These are phyloP conservation scores for Ustilago cynodontis DNA, from an alignment of 1,284 basidiomycete species.

Conservation along the genomic window DNA sequence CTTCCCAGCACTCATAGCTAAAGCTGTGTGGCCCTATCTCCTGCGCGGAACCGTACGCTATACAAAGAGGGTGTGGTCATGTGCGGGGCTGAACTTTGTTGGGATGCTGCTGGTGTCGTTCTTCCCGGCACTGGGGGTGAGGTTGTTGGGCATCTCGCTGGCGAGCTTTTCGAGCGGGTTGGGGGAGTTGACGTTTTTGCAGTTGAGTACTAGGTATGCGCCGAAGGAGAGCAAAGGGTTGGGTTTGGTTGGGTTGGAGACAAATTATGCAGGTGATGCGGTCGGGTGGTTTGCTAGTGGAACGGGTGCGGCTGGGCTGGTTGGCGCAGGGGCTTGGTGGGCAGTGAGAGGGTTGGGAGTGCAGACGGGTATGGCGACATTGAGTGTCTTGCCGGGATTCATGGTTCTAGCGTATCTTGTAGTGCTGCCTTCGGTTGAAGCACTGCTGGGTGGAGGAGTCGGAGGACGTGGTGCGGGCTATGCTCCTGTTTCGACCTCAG, in stretches of 20 bases:
- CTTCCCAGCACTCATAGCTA: slow-evolving; percentile 75
- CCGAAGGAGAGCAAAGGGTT: slow-evolving; percentile 15
- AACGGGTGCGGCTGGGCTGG: slow-evolving; percentile 92
- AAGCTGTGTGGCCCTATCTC: slow-evolving; percentile 89
- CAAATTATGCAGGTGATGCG: slow-evolving; percentile 49
- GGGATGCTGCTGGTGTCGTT: slow-evolving; percentile 78
- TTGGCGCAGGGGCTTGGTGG: slow-evolving; percentile 96
- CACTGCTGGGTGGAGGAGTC: slow-evolving; percentile 5
- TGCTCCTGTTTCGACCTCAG: slow-evolving; percentile 27
- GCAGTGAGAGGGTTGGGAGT: slow-evolving; percentile 87
- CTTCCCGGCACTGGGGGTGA: slow-evolving; percentile 78
- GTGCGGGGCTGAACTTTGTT: slow-evolving; percentile 70
- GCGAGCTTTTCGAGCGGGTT: slow-evolving; percentile 94
- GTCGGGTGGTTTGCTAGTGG: slow-evolving; percentile 75
- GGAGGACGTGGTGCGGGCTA: slow-evolving; percentile 4
- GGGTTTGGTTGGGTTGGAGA: slow-evolving; percentile 16
- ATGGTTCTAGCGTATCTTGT: slow-evolving; percentile 60
- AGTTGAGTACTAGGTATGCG: slow-evolving; percentile 82
- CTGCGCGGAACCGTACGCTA: slow-evolving; percentile 63
- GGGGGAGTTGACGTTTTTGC: slow-evolving; percentile 93
- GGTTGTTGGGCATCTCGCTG: slow-evolving; percentile 86
- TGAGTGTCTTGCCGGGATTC: slow-evolving; percentile 58
- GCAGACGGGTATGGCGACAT: slow-evolving; percentile 78
- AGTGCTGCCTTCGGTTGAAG: slow-evolving; percentile 45
- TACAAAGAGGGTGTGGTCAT: slow-evolving; percentile 47